Conservation (phyloP, 495 filamentous ascomycete species). For the Neurospora pannonica region DNA sequence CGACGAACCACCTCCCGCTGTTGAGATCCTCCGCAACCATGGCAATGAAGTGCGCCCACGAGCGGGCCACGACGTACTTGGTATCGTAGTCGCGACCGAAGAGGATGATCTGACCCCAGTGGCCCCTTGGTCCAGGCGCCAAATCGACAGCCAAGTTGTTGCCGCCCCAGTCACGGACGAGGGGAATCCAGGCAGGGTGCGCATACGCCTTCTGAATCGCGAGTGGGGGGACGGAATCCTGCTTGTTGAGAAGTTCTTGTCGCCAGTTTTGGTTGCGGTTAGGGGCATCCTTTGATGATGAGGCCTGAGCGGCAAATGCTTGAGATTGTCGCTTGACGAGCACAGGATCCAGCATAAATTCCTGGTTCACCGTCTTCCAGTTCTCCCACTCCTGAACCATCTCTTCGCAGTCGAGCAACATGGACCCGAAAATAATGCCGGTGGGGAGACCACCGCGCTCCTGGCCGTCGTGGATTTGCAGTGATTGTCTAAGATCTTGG, state of each 20-base stretch:
- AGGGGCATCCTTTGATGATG: conserved; percentile 33
- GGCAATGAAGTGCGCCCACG: conserved; percentile 83
- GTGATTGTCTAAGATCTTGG: conserved; percentile 84
- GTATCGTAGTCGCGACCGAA: conserved; percentile 97
- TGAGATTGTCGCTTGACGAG: conserved; percentile 21
- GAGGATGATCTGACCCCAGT: conserved; percentile 94
- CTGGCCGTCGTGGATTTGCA: conserved; percentile 88
- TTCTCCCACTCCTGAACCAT: conserved; percentile 97
- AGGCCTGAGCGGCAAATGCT: conserved; percentile 36
- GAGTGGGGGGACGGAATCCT: conserved; percentile 79
- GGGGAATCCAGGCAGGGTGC: conserved; percentile 90
- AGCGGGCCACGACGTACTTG: conserved; percentile 91
- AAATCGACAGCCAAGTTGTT: conserved; percentile 94
- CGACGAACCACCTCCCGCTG: conserved; percentile 77
- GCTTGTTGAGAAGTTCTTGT: conserved; percentile 72
- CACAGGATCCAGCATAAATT: conserved; percentile 57
- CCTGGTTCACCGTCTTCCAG: conserved; percentile 86
- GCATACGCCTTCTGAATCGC: conserved; percentile 89
- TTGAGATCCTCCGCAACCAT: conserved; percentile 80
- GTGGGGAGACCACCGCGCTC: conserved; percentile 87
- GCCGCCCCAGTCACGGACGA: conserved; percentile 95
- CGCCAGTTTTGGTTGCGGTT: conserved; percentile 62
- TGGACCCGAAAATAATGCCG: conserved; percentile 83
- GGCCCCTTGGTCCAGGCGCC: conserved; percentile 79
- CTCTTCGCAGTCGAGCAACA: conserved; percentile 97